Evolutionary conservation across 345 rosid species (phyloP).

Genomic region (Salix arbutifolia): DNA sequence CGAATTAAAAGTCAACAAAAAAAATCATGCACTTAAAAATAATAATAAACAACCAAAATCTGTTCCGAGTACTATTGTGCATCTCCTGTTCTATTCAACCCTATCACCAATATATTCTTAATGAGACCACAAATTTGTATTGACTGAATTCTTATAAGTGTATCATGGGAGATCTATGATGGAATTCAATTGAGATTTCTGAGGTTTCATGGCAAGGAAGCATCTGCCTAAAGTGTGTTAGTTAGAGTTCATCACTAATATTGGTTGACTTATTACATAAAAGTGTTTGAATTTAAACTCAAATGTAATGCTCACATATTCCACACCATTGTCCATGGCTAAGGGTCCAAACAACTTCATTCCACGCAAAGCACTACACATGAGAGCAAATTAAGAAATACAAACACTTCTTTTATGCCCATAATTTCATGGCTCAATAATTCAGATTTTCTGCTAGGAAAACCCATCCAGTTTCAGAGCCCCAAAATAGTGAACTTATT

Average conservation of each 20-base stretch:
- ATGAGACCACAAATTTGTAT: not conserved
- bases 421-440: not conserved
- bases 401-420: not conserved
- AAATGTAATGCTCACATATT: not conserved
- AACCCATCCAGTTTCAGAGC: not conserved
- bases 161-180: not conserved
- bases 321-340: not conserved
- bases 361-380: not conserved
- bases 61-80: not conserved
- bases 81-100: not conserved
- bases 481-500: not conserved
- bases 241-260: not conserved
- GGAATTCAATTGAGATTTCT: not conserved
- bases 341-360: not conserved
- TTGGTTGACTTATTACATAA: not conserved
- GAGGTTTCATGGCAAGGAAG: not conserved
- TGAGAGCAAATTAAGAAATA: not conserved
- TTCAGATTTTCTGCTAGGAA: not conserved
- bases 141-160: not conserved
- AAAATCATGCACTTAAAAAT: no score
- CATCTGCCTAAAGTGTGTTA: not conserved
- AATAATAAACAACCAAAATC: not conserved
- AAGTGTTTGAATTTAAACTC: not conserved
- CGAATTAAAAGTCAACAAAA: not conserved
- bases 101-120: not conserved